phyloP scores from a whole-genome alignment of 805 yeast species.

The Saturnispora zaruensis region DNA sequence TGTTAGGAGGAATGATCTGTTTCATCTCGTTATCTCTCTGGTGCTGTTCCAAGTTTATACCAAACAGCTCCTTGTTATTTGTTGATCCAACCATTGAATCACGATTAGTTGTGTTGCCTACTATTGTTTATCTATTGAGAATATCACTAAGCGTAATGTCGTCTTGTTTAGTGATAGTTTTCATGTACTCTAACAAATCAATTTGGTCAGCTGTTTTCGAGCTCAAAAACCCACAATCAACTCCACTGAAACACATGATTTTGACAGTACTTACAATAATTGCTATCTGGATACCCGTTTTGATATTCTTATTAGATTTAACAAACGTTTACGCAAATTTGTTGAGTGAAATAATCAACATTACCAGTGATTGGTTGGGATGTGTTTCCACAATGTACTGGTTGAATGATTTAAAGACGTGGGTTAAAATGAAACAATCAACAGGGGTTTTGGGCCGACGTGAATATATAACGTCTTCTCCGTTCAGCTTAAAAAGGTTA shows the following conservation, averaged over 20 bases:
- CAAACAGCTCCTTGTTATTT: constrained; percentile 2
- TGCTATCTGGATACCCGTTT: constrained; percentile 52
- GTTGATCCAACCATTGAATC: constrained; percentile 23
- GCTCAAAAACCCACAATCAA: constrained; percentile 28
- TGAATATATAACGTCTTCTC: background rate
- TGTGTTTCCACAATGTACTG: constrained; percentile 82
- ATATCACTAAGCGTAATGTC: constrained; percentile 51
- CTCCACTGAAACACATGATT: constrained; percentile 34
- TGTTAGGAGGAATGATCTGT: background rate
- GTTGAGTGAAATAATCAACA: constrained; percentile 62
- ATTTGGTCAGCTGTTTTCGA: constrained; percentile 42
- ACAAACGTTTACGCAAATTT: constrained; percentile 69
- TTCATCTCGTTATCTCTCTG: background rate
- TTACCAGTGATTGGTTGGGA: constrained; percentile 61
- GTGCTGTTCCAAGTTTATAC: constrained; percentile 5
- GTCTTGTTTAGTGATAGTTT: constrained; percentile 2
- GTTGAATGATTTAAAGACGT: constrained; percentile 55
- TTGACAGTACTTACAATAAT: constrained; percentile 49
- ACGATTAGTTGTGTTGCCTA: constrained; percentile 10
- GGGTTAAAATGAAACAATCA: constrained; percentile 52
- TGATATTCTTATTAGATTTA: constrained; percentile 68
- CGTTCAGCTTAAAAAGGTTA: constrained; percentile 1
- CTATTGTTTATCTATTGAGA: constrained; percentile 59
- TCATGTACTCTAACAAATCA: constrained; percentile 39
- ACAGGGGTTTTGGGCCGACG: constrained; percentile 64